Conservation (phyloP, 192 early-diverging fungal species). For the Linnemannia schmuckeri region DNA sequence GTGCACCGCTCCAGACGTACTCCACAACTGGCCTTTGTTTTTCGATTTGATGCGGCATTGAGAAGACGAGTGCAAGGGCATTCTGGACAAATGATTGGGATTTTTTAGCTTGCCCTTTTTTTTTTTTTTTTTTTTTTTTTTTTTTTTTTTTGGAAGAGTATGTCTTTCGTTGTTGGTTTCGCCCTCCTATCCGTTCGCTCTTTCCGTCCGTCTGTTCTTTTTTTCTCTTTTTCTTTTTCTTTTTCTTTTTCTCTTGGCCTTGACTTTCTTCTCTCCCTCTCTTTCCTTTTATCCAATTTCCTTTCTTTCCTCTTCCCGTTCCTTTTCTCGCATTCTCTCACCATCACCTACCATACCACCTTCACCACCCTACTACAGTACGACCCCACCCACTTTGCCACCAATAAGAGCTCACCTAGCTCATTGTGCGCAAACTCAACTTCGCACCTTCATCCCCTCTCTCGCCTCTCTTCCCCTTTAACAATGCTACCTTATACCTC, state of each 20-base stretch:
- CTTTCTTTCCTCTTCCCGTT: neutral
- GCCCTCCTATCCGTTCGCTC: neutral
- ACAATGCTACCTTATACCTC: conserved; percentile 5
- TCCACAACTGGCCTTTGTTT: too few relatives aligned
- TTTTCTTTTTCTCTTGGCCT: conserved; percentile 18
- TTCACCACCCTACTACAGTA: neutral
- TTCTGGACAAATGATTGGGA: too few relatives aligned
- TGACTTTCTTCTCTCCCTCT: conserved; percentile 4
- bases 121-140: too few relatives aligned
- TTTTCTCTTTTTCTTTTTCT: neutral
- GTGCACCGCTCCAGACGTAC: too few relatives aligned
- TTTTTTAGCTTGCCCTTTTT: too few relatives aligned
- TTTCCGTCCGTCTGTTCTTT: neutral
- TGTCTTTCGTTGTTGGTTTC: neutral
- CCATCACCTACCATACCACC: neutral
- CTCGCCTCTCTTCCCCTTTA: neutral
- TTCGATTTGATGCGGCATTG: too few relatives aligned
- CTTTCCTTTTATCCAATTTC: neutral
- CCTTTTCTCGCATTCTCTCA: neutral
- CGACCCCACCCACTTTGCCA: neutral
- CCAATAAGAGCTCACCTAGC: neutral
- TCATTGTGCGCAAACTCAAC: neutral
- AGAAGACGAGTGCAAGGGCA: too few relatives aligned
- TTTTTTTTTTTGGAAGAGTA: neutral
- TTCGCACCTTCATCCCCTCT: neutral